Evolutionary conservation across 2,329 filamentous ascomycete species (phyloP), one percentile per base, ranked within the genome.

Genomic region (Pestalotiopsis sp.): DNA sequence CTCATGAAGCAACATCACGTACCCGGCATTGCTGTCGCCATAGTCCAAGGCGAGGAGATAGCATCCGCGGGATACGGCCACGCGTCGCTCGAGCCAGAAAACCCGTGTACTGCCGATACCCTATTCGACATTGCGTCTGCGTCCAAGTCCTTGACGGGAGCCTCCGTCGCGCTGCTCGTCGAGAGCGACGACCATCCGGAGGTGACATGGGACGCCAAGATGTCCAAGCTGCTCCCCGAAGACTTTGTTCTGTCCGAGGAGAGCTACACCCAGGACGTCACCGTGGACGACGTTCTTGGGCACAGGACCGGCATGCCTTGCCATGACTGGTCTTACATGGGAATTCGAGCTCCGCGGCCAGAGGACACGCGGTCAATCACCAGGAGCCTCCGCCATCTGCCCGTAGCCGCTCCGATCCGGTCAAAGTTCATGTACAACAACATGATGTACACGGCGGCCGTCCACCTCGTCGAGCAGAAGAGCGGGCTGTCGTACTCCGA

Each of bases 161-260:
- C 73, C 1, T 66, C 73, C 1, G 73, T 76, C 20, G 74, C 73
- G 67, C 69, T 80, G 25, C 77, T 78, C 4, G 70, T 79, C 12
- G 74, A 77, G 38, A 75, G 79, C 69, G 69, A 77, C 56, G 70
- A 73, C 6, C 70, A 78, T 69, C 77, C 78, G n/a, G 75, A 79
- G 7, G 69, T 79, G 25, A 68, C 72, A 52, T 76, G 72, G n/a
- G 72, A 75, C 3, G 68, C 73, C 7, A 52, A 52, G 17, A 52
- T 52, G 45, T 52, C 45, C 17, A n/a, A 66, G 7, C 41, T 76
- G 3, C 69, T 76, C 0, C 73, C 73, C 3, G 74, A 69, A 2
- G 74, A 76, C 49, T 76, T 76, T 62, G 70, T 74, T 39, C 71
- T 76, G 71, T 57, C 71, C 1, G 68, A 64, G 1, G 36, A 65